phyloP scores from a whole-genome alignment of 108 stramenopile genomes.

The Cyclotella choctawhatcheeana region DNA sequence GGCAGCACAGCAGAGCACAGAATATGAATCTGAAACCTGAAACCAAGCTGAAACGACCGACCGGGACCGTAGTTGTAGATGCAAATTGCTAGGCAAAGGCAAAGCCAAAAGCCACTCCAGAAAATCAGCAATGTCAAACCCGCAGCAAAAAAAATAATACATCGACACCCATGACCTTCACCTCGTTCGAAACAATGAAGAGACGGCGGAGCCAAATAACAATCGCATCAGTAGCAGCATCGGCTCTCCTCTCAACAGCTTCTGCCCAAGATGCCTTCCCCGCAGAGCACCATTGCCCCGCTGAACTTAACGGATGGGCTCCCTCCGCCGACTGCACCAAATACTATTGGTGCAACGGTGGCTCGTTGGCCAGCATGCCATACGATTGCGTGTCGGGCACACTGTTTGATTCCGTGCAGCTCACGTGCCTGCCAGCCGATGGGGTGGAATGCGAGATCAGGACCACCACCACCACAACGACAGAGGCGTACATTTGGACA shows the following conservation, averaged over 20 bases:
- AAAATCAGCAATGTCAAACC: no score
- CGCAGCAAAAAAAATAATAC: background rate
- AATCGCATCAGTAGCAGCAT: background rate
- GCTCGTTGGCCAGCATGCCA: constrained; percentile 5
- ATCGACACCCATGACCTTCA: background rate
- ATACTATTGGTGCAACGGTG: constrained; percentile 28
- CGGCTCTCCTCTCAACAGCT: background rate
- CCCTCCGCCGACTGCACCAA: constrained; percentile 17
- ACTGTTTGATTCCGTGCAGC: constrained; percentile 21
- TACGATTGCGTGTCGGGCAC: constrained; percentile 16
- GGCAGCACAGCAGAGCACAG: no score
- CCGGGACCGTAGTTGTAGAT: no score
- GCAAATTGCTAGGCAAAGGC: no score
- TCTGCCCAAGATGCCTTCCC: background rate
- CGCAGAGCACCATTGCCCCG: constrained; percentile 22
- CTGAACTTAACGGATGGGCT: constrained; percentile 19
- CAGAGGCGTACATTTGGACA: background rate
- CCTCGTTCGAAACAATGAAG: no score
- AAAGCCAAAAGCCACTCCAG: no score
- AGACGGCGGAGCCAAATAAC: background rate
- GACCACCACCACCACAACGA: background rate
- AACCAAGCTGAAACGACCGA: no score
- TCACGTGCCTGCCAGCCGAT: constrained; percentile 9
- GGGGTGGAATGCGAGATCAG: constrained; percentile 6
- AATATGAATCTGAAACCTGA: no score